phyloP scores from a whole-genome alignment of 192 early-diverging fungal species.

The Rhizophlyctis rosea region DNA sequence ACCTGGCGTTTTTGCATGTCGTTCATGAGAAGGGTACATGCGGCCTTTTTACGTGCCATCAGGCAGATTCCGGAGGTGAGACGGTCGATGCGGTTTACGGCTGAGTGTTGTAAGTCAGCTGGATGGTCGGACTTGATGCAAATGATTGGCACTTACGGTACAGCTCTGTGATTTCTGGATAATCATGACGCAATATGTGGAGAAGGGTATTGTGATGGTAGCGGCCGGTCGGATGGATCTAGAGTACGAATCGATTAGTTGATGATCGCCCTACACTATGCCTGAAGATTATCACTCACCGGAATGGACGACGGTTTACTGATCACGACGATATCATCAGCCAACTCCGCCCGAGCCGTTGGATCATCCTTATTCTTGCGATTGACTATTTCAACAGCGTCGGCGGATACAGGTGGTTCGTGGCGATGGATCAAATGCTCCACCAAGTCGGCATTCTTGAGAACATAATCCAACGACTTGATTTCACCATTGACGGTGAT shows the following conservation, averaged over 20 bases:
- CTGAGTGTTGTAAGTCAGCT: constrained; percentile 33
- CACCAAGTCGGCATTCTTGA: constrained; percentile 78
- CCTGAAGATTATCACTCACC: constrained; percentile 37
- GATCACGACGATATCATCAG: constrained; percentile 75
- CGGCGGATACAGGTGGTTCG: constrained; percentile 83
- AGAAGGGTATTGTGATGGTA: constrained; percentile 82
- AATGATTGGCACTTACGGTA: constrained; percentile 36
- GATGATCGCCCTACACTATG: not conserved
- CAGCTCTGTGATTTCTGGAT: constrained; percentile 16
- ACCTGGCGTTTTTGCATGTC: constrained; percentile 67
- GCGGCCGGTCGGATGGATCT: constrained; percentile 75
- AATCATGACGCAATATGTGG: constrained; percentile 21
- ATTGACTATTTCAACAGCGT: constrained; percentile 62
- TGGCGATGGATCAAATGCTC: constrained; percentile 87
- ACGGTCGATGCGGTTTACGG: constrained; percentile 88
- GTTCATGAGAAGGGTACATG: constrained; percentile 60
- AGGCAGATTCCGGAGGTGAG: constrained; percentile 91
- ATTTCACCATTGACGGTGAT: constrained; percentile 73
- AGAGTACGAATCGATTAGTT: not conserved
- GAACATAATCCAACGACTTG: constrained; percentile 54
- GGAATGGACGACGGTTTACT: constrained; percentile 91
- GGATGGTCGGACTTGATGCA: constrained; percentile 2
- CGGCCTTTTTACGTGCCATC: constrained; percentile 54
- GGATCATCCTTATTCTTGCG: too few relatives aligned
- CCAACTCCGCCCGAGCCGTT: too few relatives aligned